These are phyloP conservation scores for Melastoma malabathricum DNA, from an alignment of 345 rosid species.

Conservation along the genomic window DNA sequence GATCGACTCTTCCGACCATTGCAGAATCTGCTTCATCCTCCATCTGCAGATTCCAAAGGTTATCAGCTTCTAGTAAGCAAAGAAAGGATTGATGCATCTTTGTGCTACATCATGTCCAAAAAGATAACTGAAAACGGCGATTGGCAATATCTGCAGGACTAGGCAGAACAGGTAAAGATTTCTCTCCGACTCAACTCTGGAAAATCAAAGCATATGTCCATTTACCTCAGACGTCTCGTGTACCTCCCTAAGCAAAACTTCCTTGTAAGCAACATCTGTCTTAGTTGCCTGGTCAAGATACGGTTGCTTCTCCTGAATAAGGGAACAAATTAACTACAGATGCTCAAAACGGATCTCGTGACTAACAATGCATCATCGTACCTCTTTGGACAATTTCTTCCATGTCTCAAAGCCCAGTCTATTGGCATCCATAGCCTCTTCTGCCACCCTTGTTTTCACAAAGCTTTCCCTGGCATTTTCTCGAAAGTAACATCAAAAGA, in stretches of 20 bases:
- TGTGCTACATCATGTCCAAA: neutral
- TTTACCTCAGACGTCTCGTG: slow-evolving; percentile 17
- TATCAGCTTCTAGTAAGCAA: slow-evolving; percentile 1
- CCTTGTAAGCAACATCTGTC: slow-evolving; percentile 15
- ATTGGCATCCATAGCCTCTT: slow-evolving; percentile 24
- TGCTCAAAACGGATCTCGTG: neutral
- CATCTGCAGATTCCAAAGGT: slow-evolving; percentile 14
- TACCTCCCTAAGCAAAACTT: slow-evolving; percentile 18
- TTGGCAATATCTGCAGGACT: no score
- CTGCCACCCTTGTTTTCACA: slow-evolving; percentile 9
- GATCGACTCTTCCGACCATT: slow-evolving; percentile 20
- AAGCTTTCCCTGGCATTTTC: slow-evolving; percentile 36
- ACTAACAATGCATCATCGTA: slow-evolving; percentile 4
- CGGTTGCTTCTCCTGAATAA: slow-evolving; percentile 42
- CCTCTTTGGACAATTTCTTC: slow-evolving; percentile 59
- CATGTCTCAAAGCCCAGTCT: slow-evolving; percentile 44
- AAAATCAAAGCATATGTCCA: no score
- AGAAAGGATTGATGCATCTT: neutral
- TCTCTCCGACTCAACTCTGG: no score
- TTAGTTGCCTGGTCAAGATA: slow-evolving; percentile 25
- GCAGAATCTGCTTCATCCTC: slow-evolving; percentile 35
- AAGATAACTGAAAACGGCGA: no score
- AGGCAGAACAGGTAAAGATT: no score
- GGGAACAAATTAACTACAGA: neutral
- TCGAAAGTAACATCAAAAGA: no score